phyloP scores from a whole-genome alignment of 257 asterid species.

The Cruciata laevipes region DNA sequence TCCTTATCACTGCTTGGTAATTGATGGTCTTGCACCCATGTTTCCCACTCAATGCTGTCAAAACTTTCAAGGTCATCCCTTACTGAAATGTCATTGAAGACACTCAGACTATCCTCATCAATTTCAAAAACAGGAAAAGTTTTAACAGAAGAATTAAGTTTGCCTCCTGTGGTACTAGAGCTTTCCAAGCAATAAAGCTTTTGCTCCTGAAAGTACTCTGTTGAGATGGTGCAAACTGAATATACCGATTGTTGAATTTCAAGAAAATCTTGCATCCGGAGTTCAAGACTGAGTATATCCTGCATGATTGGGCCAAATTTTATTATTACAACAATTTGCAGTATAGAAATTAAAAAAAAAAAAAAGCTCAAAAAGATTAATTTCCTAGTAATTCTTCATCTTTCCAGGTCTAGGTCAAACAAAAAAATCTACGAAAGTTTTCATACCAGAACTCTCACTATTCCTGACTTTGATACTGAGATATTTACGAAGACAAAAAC shows the following conservation, averaged over 20 bases:
- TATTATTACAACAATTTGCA: neutral
- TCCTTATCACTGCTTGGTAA: constrained; percentile 32
- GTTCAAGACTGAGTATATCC: constrained; percentile 46
- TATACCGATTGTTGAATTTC: constrained; percentile 49
- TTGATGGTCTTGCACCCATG: constrained; percentile 36
- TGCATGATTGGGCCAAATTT: constrained; percentile 27
- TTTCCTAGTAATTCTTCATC: neutral
- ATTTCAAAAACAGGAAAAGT: constrained; percentile 65
- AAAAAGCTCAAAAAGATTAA: neutral
- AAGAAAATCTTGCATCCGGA: constrained; percentile 33
- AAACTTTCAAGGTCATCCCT: constrained; percentile 40
- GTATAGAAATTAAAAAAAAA: neutral
- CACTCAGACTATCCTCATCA: constrained; percentile 43
- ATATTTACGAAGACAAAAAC: neutral
- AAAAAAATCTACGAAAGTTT: neutral
- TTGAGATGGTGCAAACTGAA: constrained; percentile 47
- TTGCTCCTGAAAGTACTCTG: constrained; percentile 35
- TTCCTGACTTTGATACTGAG: neutral
- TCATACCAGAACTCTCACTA: neutral
- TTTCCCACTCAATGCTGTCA: constrained; percentile 40
- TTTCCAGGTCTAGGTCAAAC: constrained; percentile 12
- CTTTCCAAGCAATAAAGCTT: constrained; percentile 44
- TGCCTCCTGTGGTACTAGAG: constrained; percentile 38
- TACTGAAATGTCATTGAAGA: constrained; percentile 23
- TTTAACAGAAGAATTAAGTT: constrained; percentile 18